Evolutionary conservation across 805 yeast species (phyloP), one percentile per base, ranked within the genome.

Genomic region (Candida maesae): DNA sequence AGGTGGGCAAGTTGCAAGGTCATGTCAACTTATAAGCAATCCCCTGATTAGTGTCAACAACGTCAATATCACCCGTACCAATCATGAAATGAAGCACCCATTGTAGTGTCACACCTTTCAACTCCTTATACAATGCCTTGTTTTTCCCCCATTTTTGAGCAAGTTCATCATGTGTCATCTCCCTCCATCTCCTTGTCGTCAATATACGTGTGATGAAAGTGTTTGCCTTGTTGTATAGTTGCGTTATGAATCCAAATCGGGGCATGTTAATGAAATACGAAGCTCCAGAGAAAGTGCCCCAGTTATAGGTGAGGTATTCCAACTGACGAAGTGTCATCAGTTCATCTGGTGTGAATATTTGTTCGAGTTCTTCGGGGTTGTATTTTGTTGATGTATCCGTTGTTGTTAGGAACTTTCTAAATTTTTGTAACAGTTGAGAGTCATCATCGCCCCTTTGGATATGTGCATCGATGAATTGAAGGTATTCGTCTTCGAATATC

Each of bases 11-110:
- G n/a, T n/a, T n/a, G n/a, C n/a, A n/a, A n/a, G n/a, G n/a, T n/a
- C n/a, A n/a, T n/a, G n/a, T n/a, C n/a, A n/a, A n/a, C 30, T 25
- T 39, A 34, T 39, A 36, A 7, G 45, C 46, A 14, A 17, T 27
- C 3, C 80, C 80, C 2, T 71, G 74, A 2, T 76, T 75, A 0
- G 82, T 73, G 34, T 67, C 66, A 50, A 74, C 74, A 8, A 71
- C 73, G 49, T 77, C 82, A 3, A 73, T 55, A 1, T 66, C 51
- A 0, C 83, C 84, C 18, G 68, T 59, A 0, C 83, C 84, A 38
- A 69, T 60, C 37, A 76, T 65, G 39, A 70, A 71, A 14, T 79
- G 75, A 12, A 78, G 48, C 2, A 68, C 53, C 79, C 81, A 78
- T 24, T 64, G 50, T 30, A 76, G 51, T 44, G 70, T 73, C 30